Conservation (phyloP, 768 basidiomycete species). For the Russula virescens region DNA sequence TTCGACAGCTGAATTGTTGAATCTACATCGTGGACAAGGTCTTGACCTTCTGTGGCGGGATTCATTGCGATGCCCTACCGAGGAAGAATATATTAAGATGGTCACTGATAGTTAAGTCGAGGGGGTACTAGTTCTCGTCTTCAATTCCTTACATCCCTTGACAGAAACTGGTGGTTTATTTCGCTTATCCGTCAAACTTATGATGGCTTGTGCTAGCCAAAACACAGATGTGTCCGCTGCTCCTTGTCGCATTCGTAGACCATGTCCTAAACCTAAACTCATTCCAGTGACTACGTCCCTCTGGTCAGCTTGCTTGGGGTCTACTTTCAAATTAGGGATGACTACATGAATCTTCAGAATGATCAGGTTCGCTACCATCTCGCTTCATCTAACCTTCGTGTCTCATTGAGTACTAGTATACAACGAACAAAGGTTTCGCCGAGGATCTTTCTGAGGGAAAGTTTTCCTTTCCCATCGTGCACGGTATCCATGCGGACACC, state of each 20-base stretch:
- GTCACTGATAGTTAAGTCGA: constrained; percentile 81
- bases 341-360: constrained; percentile 92
- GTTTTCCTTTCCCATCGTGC: constrained; percentile 94
- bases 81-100: constrained; percentile 93
- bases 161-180: constrained; percentile 93
- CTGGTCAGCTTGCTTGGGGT: constrained; percentile 91
- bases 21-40: constrained; percentile 89
- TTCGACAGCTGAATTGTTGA: constrained; percentile 27
- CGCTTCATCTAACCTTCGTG: not conserved
- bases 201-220: constrained; percentile 84
- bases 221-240: constrained; percentile 50
- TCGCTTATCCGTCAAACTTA: constrained; percentile 86
- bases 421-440: constrained; percentile 78
- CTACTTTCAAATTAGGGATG: constrained; percentile 96
- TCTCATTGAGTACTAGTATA: constrained; percentile 49
- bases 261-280: not conserved
- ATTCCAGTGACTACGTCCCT: constrained; percentile 76
- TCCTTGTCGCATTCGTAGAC: not conserved
- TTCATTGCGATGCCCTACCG: constrained; percentile 82
- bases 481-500: constrained; percentile 74
- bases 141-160: not conserved
- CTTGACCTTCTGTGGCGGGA: constrained; percentile 95
- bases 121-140: too few relatives aligned
- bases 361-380: constrained; percentile 49
- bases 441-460: constrained; percentile 97